Percentiles rank a stretch among this genome's conserved stretches.
Evolutionary conservation across 2,329 filamentous ascomycete species (phyloP).

Genomic region (Penicillium sp.): DNA sequence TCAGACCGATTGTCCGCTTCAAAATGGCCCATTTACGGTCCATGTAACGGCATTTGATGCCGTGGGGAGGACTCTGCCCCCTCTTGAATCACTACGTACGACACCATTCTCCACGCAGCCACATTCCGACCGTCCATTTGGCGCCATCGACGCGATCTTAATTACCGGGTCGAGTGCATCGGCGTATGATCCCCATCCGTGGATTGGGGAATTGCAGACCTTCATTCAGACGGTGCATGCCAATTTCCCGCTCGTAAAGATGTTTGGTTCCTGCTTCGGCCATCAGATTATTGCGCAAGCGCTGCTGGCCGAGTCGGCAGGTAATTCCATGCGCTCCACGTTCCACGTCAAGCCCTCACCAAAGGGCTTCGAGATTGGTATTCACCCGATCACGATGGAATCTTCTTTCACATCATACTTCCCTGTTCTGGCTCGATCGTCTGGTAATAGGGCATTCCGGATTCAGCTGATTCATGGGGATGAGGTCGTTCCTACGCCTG

Average conservation of each 20-base stretch:
- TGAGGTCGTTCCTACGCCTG: constrained; percentile 19
- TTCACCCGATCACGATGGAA: constrained; percentile 24
- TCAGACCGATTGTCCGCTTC: constrained; percentile 2
- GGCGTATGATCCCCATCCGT: constrained; percentile 21
- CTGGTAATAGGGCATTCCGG: constrained; percentile 13
- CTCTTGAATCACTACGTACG: constrained; percentile 22
- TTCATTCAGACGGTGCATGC: constrained; percentile 24
- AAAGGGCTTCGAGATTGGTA: constrained; percentile 28
- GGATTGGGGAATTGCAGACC: constrained; percentile 21
- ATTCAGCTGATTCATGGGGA: constrained; percentile 35
- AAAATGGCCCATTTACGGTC: constrained; percentile 15
- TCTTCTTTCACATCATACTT: constrained; percentile 15
- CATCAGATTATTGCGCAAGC: constrained; percentile 31
- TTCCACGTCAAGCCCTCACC: constrained; percentile 20
- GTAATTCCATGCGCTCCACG: constrained; percentile 3
- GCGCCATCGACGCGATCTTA: constrained; percentile 27
- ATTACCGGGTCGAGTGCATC: constrained; percentile 27
- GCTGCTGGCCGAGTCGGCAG: constrained; percentile 10
- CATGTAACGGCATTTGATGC: constrained; percentile 32
- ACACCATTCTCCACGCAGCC: constrained; percentile 7
- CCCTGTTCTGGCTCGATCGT: constrained; percentile 6
- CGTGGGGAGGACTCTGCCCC: constrained; percentile 27
- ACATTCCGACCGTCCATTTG: constrained; percentile 3
- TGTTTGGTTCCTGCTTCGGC: constrained; percentile 34
- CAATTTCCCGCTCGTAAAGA: constrained; percentile 24